Evolutionary conservation across 257 asterid species (phyloP).

Genomic region (Scutellaria barbata): DNA sequence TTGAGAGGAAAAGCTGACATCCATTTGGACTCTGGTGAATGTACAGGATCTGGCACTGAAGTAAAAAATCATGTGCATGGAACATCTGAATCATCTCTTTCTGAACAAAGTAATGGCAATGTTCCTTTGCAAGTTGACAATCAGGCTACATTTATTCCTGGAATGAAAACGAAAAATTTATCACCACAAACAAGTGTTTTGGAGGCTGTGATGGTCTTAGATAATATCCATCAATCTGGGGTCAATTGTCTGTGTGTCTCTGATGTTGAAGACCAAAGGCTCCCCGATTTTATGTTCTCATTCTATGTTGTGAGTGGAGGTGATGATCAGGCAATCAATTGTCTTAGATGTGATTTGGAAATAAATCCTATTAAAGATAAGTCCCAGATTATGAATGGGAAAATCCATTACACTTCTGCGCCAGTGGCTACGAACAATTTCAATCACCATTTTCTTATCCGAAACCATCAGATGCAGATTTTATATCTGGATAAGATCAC

Average conservation of each 20-base stretch:
- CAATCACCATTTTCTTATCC: slow-evolving; percentile 45
- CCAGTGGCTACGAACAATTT: slow-evolving; percentile 34
- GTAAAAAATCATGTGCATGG: slow-evolving; percentile 42
- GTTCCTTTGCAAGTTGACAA: slow-evolving; percentile 34
- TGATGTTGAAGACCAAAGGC: slow-evolving; percentile 42
- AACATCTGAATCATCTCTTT: slow-evolving; percentile 40
- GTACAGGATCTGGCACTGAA: slow-evolving; percentile 35
- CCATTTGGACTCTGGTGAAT: slow-evolving; percentile 36
- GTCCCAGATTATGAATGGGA: slow-evolving; percentile 31
- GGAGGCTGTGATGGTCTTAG: slow-evolving; percentile 58
- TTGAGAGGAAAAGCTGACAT: slow-evolving; percentile 35
- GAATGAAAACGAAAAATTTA: slow-evolving; percentile 43
- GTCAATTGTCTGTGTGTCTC: slow-evolving; percentile 83
- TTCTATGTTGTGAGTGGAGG: slow-evolving; percentile 85
- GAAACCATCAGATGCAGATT: slow-evolving; percentile 54
- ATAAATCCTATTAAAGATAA: slow-evolving; percentile 38
- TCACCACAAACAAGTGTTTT: slow-evolving; percentile 49
- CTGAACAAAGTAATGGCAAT: slow-evolving; percentile 35
- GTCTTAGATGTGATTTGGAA: slow-evolving; percentile 63
- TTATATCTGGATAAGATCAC: slow-evolving; percentile 49
- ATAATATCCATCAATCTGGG: slow-evolving; percentile 86
- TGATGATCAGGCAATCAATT: slow-evolving; percentile 88
- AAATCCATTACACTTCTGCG: slow-evolving; percentile 28
- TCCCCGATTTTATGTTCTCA: slow-evolving; percentile 44
- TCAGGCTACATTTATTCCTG: slow-evolving; percentile 37